Evolutionary conservation across 2,329 filamentous ascomycete species (phyloP).

Genomic region (Alternaria gansuensis): DNA sequence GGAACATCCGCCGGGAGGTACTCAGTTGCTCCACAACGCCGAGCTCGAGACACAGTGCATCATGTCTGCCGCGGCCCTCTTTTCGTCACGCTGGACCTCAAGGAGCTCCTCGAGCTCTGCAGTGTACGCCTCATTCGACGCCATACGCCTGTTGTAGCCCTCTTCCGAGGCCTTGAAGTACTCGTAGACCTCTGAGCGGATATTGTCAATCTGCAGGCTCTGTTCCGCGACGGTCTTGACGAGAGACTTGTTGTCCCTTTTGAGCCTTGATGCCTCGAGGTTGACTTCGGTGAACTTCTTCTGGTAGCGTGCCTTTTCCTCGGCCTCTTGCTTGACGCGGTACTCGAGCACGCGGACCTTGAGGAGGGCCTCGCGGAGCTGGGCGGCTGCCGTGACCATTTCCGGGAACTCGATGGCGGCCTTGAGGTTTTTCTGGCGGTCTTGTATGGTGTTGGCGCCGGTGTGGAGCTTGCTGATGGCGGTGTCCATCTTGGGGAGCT

Average conservation of each 20-base stretch:
- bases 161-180: neutral
- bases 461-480: neutral
- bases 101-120: conserved; percentile 7
- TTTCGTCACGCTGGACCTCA: neutral
- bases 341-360: neutral
- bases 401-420: neutral
- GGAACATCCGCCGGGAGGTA: neutral
- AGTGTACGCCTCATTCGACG: neutral
- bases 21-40: neutral
- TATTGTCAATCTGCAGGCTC: neutral
- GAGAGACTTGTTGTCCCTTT: conserved; percentile 1
- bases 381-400: neutral
- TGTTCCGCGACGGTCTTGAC: neutral
- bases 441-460: neutral
- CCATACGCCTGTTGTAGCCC: neutral
- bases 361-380: neutral
- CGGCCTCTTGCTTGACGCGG: neutral
- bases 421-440: neutral
- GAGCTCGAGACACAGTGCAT: neutral
- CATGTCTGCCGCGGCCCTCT: neutral
- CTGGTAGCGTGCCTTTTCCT: neutral
- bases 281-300: neutral
- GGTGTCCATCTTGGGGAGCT: neutral
- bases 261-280: neutral
- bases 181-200: neutral